Percentiles rank a stretch among this genome's conserved stretches.
These are phyloP conservation scores for Picochlorum sp. DNA, from an alignment of 139 green algal species.

Conservation along the genomic window DNA sequence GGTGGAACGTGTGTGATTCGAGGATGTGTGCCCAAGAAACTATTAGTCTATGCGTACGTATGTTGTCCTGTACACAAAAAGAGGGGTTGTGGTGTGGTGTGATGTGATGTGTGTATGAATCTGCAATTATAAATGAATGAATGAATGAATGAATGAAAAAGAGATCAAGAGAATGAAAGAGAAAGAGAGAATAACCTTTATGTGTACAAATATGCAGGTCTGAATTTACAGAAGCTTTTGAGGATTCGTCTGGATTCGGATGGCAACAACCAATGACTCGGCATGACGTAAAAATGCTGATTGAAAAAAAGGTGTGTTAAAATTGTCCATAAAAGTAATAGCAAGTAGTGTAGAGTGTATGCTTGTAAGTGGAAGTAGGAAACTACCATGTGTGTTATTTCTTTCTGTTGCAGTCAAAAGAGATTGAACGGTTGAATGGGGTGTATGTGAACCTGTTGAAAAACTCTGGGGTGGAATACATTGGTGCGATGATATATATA, in stretches of 20 bases:
- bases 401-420: constrained; percentile 54
- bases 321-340: background rate
- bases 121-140: no score
- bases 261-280: constrained; percentile 25
- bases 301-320: constrained; percentile 31
- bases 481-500: background rate
- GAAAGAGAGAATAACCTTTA: no score
- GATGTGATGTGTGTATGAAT: no score
- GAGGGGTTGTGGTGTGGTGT: background rate
- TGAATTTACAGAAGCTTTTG: constrained; percentile 48
- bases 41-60: constrained; percentile 42
- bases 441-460: constrained; percentile 82
- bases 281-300: constrained; percentile 15
- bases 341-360: no score
- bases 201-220: no score
- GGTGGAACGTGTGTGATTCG: constrained; percentile 75
- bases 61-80: no score
- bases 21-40: constrained; percentile 70
- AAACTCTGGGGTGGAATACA: constrained; percentile 39
- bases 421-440: constrained; percentile 83
- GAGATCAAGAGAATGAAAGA: no score
- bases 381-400: no score
- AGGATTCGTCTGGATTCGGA: constrained; percentile 62
- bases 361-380: no score
- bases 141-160: no score